phyloP scores from a whole-genome alignment of 2,329 filamentous ascomycete species.

The Apiospora phragmitis region DNA sequence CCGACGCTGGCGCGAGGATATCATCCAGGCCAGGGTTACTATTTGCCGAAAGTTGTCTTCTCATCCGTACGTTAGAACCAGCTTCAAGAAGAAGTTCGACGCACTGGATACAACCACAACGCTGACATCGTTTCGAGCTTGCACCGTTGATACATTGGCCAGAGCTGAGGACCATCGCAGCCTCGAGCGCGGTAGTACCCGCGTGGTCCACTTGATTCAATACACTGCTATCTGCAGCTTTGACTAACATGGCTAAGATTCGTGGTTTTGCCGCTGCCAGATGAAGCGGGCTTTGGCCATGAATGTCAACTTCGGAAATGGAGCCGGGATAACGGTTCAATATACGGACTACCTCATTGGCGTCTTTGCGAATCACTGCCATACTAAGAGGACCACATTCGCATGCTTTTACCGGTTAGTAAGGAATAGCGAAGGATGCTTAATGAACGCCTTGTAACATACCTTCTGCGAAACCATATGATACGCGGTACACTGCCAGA shows the following conservation, averaged over 20 bases:
- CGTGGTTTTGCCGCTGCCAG: slow-evolving; percentile 8
- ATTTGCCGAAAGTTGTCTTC: neutral
- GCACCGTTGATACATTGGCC: neutral
- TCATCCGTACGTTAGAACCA: neutral
- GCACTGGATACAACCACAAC: neutral
- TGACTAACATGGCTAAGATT: neutral
- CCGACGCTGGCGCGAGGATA: neutral
- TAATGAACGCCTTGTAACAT: neutral
- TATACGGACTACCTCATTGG: slow-evolving; percentile 6
- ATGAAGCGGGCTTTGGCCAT: slow-evolving; percentile 8
- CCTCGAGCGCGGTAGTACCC: neutral
- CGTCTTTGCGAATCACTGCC: slow-evolving; percentile 9
- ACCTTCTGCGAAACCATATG: neutral
- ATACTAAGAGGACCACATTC: slow-evolving; percentile 11
- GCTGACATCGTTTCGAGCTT: neutral
- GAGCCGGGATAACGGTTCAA: slow-evolving; percentile 1
- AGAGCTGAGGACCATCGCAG: neutral
- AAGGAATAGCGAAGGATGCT: neutral
- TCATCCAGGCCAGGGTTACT: neutral
- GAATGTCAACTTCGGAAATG: slow-evolving; percentile 7
- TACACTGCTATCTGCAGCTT: neutral
- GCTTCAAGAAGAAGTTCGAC: neutral
- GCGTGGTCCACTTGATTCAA: neutral
- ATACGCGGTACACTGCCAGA: neutral
- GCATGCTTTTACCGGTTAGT: slow-evolving; percentile 10